These are phyloP conservation scores for Anaeramoeba flamelloides DNA, from an alignment of 78 protist genomes.

Conservation along the genomic window DNA sequence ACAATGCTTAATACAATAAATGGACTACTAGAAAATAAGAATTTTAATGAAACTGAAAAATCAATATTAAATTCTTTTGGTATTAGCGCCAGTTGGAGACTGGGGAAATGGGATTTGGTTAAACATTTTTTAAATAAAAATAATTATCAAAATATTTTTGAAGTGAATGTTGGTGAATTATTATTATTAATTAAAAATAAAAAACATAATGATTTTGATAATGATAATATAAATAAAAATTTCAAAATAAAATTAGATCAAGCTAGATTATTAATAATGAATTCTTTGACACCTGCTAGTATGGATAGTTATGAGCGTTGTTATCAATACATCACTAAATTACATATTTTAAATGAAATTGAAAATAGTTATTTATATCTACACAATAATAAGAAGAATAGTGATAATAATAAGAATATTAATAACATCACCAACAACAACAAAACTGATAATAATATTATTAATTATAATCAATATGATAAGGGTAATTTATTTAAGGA, in stretches of 20 bases:
- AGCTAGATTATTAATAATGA: not conserved
- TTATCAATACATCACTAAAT: slow-evolving; percentile 31
- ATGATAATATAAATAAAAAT: no score
- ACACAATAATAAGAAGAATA: not conserved
- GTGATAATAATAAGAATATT: not conserved
- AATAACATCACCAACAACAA: not conserved
- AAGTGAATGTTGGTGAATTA: no score
- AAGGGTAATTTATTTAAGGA: no score
- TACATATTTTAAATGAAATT: slow-evolving; percentile 53
- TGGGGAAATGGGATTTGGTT: slow-evolving; percentile 23
- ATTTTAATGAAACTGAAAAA: no score
- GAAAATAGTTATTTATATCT: slow-evolving; percentile 13
- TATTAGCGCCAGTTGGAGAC: slow-evolving; percentile 35
- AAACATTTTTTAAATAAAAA: not conserved
- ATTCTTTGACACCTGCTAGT: slow-evolving; percentile 25
- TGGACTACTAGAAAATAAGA: no score
- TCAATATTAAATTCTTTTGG: no score
- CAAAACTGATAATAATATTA: not conserved
- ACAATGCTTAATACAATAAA: not conserved
- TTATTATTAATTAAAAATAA: no score
- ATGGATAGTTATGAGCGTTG: slow-evolving; percentile 41
- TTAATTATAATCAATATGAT: no score
- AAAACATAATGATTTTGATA: no score
- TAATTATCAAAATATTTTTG: no score
- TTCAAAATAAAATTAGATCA: no score